These are phyloP conservation scores for Ramichloridium luteum DNA, from an alignment of 2,329 filamentous ascomycete genomes.

Conservation along the genomic window DNA sequence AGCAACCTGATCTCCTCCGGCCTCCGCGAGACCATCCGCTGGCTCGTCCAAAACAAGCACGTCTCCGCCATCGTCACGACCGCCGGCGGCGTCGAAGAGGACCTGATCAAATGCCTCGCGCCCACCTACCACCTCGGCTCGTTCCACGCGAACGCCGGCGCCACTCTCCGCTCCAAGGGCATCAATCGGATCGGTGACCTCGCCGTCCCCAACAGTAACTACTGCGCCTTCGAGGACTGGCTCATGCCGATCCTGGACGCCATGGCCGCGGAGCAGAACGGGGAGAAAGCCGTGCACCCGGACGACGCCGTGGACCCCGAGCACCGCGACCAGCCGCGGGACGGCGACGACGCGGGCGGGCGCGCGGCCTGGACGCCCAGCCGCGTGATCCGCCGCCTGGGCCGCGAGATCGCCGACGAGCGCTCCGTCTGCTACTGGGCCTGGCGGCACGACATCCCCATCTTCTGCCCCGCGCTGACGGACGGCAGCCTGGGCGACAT, in stretches of 20 bases:
- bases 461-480: constrained; percentile 92
- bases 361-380: constrained; percentile 67
- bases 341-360: background rate
- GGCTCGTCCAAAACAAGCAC: constrained; percentile 83
- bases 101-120: constrained; percentile 95
- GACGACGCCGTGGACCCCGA: constrained; percentile 47
- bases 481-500: constrained; percentile 94
- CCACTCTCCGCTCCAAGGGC: constrained; percentile 67
- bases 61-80: constrained; percentile 91
- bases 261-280: constrained; percentile 90
- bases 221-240: constrained; percentile 98
- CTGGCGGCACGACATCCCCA: constrained; percentile 88
- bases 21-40: constrained; percentile 79
- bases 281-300: constrained; percentile 54
- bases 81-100: constrained; percentile 89
- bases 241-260: constrained; percentile 85
- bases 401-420: constrained; percentile 88
- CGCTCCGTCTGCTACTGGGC: constrained; percentile 94
- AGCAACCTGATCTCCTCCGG: constrained; percentile 96
- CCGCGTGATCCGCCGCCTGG: constrained; percentile 78
- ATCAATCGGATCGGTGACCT: constrained; percentile 95
- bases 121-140: constrained; percentile 87
- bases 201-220: constrained; percentile 91
- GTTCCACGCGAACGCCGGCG: constrained; percentile 60
- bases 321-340: constrained; percentile 31